These are phyloP conservation scores for Corrigiola litoralis DNA, from an alignment of 179 eudicot genomes.

Conservation along the genomic window DNA sequence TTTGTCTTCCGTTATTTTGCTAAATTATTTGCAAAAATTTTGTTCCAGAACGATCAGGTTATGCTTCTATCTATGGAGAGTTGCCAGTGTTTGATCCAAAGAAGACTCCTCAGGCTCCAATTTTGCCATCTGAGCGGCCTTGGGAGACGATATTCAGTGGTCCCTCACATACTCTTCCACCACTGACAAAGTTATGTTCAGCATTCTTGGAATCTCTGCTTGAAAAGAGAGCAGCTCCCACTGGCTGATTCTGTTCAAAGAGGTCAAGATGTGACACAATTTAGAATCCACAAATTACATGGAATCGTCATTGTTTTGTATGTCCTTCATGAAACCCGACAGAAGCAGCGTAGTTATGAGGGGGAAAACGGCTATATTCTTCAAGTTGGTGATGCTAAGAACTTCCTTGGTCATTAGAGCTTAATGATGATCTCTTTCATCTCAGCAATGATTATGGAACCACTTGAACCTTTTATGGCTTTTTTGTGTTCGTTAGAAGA, in stretches of 20 bases:
- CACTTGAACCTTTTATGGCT: too few species aligned
- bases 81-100: constrained; percentile 53
- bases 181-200: constrained; percentile 69
- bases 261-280: not conserved
- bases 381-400: too few species aligned
- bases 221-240: constrained; percentile 50
- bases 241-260: constrained; percentile 26
- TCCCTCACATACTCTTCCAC: constrained; percentile 73
- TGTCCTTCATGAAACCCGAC: not conserved
- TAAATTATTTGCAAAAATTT: not conserved
- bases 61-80: constrained; percentile 71
- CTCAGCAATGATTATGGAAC: too few species aligned
- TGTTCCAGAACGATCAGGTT: constrained; percentile 53
- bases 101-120: constrained; percentile 23
- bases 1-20: not conserved
- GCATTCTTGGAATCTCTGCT: constrained; percentile 75
- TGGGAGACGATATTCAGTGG: constrained; percentile 83
- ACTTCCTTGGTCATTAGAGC: too few species aligned
- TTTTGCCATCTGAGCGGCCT: constrained; percentile 50
- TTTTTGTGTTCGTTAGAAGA: too few species aligned
- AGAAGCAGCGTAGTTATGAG: too few species aligned
- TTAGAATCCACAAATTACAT: not conserved
- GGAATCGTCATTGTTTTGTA: not conserved
- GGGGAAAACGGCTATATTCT: too few species aligned
- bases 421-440: too few species aligned